A percentile compares a stretch with the other conserved stretches of the same genome.
These are phyloP conservation scores for Botrytis sinoallii DNA, from an alignment of 2,329 filamentous ascomycete species.

Conservation along the genomic window DNA sequence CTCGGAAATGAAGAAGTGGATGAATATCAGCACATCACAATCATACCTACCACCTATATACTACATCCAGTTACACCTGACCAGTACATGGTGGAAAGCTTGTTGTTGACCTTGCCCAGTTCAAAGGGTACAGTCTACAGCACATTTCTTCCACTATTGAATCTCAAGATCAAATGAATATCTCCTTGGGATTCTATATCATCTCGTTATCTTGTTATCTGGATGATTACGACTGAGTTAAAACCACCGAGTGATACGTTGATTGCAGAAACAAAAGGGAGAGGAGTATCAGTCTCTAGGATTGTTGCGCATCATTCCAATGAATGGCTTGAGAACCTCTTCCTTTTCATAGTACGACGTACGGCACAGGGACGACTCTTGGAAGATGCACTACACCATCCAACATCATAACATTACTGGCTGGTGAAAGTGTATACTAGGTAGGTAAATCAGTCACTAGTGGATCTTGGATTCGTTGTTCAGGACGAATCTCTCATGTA, in stretches of 20 bases:
- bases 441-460: neutral
- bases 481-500: neutral
- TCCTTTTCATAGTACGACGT: neutral
- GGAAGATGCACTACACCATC: neutral
- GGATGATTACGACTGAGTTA: neutral
- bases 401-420: neutral
- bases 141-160: neutral
- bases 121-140: neutral
- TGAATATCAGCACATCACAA: conserved; percentile 9
- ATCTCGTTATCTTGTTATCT: neutral
- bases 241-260: neutral
- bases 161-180: neutral
- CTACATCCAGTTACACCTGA: neutral
- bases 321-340: neutral
- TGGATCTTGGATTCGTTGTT: neutral
- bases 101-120: neutral
- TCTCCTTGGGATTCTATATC: neutral
- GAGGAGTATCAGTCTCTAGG: neutral
- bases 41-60: neutral
- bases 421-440: neutral
- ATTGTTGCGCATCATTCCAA: neutral
- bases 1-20: conserved; percentile 14
- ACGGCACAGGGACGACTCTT: neutral
- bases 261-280: neutral
- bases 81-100: neutral